A percentile compares a stretch with the other conserved stretches of the same genome.
Conservation (phyloP, 2,329 filamentous ascomycete genomes). For the Microdochium bolleyi region DNA sequence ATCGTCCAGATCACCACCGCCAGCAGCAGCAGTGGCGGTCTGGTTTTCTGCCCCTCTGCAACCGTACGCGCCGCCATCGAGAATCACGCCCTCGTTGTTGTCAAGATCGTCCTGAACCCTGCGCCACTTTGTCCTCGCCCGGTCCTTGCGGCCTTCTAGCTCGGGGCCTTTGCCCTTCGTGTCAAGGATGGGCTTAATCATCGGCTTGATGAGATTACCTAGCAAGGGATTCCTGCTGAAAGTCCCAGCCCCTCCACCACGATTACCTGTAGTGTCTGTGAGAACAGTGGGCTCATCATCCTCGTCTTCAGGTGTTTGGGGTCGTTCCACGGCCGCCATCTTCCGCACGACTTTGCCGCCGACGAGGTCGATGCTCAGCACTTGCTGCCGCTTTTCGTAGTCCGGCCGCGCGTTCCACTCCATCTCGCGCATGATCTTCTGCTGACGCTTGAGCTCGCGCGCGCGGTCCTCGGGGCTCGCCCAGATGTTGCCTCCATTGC, state of each 20-base stretch:
- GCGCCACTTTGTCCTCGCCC: constrained; percentile 39
- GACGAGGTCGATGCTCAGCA: constrained; percentile 77
- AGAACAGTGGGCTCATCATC: constrained; percentile 14
- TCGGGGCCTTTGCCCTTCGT: constrained; percentile 41
- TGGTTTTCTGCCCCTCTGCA: constrained; percentile 8
- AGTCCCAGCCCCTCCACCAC: constrained; percentile 37
- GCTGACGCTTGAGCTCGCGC: constrained; percentile 75
- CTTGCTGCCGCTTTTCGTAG: constrained; percentile 79
- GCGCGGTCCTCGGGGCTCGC: constrained; percentile 77
- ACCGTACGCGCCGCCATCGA: constrained; percentile 47
- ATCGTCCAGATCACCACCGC: not conserved
- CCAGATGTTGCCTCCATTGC: constrained; percentile 62
- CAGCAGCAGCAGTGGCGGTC: not conserved
- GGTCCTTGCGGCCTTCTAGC: constrained; percentile 32
- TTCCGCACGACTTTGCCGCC: constrained; percentile 68
- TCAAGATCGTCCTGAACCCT: constrained; percentile 53
- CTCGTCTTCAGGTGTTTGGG: constrained; percentile 42
- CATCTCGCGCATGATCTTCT: constrained; percentile 74
- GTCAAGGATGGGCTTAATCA: constrained; percentile 30
- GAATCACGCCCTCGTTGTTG: constrained; percentile 50
- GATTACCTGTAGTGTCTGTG: constrained; percentile 26
- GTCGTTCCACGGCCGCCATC: constrained; percentile 57
- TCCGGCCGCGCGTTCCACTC: constrained; percentile 80
- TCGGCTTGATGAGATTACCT: constrained; percentile 56
- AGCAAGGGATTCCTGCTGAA: constrained; percentile 65